Evolutionary conservation across 2,329 filamentous ascomycete species (phyloP).

Genomic region (Aspergillus sp.): DNA sequence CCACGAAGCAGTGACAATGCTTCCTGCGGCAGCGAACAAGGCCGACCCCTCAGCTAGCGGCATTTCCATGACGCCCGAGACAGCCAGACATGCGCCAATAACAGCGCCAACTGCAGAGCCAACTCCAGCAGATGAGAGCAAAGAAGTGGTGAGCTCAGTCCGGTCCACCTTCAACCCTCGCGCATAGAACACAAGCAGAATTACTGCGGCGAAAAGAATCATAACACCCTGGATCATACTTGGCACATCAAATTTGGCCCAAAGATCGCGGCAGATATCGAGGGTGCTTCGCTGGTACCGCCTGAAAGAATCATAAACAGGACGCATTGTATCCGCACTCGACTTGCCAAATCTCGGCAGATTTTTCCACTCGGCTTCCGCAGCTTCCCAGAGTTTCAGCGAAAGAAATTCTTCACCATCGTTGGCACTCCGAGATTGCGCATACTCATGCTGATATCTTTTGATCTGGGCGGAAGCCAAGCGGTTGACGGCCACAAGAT

Average conservation of each 20-base stretch:
- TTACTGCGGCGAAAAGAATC: constrained; percentile 67
- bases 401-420: constrained; percentile 59
- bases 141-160: constrained; percentile 52
- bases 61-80: constrained; percentile 28
- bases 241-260: constrained; percentile 86
- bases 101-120: constrained; percentile 48
- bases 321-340: constrained; percentile 38
- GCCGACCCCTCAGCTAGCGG: constrained; percentile 33
- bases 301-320: constrained; percentile 59
- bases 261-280: constrained; percentile 75
- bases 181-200: constrained; percentile 72
- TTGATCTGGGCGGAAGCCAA: constrained; percentile 82
- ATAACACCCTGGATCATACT: constrained; percentile 80
- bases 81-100: constrained; percentile 24
- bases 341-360: constrained; percentile 42
- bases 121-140: constrained; percentile 52
- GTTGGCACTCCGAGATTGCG: constrained; percentile 67
- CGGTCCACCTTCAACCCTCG: constrained; percentile 55
- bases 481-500: constrained; percentile 73
- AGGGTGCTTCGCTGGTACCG: constrained; percentile 79
- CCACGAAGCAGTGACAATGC: constrained; percentile 44
- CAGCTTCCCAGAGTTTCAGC: constrained; percentile 59
- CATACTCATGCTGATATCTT: constrained; percentile 84
- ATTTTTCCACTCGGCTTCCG: constrained; percentile 55
- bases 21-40: constrained; percentile 45